Conservation (phyloP, 129 eudicot species). For the Flaveria bidentis region DNA sequence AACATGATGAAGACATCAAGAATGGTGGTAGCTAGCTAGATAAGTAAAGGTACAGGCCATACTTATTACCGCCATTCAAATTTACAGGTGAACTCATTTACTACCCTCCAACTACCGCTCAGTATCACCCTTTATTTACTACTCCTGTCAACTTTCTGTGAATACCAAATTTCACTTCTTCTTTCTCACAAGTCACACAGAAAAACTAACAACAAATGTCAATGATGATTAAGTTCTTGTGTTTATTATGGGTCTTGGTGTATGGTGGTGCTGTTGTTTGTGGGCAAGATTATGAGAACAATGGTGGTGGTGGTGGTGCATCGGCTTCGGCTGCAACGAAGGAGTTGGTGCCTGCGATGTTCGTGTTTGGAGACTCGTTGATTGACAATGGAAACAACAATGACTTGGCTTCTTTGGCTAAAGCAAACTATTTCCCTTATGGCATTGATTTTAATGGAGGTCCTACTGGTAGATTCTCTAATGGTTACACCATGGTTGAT, state of each 20-base stretch:
- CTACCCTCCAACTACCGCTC: slow-evolving; percentile 43
- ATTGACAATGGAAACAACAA: slow-evolving; percentile 89
- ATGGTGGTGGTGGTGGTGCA: slow-evolving; percentile 22
- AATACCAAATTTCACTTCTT: slow-evolving; percentile 31
- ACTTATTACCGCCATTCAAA: slow-evolving; percentile 37
- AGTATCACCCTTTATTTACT: slow-evolving; percentile 30
- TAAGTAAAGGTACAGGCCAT: slow-evolving; percentile 14
- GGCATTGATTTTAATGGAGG: slow-evolving; percentile 84
- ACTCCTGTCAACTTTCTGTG: slow-evolving; percentile 22
- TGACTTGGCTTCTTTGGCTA: slow-evolving; percentile 75
- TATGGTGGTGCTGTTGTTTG: slow-evolving; percentile 1
- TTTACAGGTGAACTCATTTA: slow-evolving; percentile 43
- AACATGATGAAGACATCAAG: slow-evolving; percentile 11
- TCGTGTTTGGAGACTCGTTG: slow-evolving; percentile 84
- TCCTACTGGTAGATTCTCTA: slow-evolving; percentile 82
- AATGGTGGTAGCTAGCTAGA: slow-evolving; percentile 25
- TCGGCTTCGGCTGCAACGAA: slow-evolving; percentile 27
- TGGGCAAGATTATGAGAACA: slow-evolving; percentile 32
- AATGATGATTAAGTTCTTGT: background rate
- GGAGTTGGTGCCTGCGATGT: slow-evolving; percentile 87
- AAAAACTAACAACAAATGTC: background rate
- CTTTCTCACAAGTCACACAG: slow-evolving; percentile 23
- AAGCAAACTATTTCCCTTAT: slow-evolving; percentile 86
- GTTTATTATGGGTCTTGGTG: slow-evolving; percentile 22
- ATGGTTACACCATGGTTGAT: slow-evolving; percentile 93